Percentiles rank a stretch among this genome's conserved stretches.
These are phyloP conservation scores for Blastobotrys apis DNA, from an alignment of 1,139 yeast genomes.

Conservation along the genomic window DNA sequence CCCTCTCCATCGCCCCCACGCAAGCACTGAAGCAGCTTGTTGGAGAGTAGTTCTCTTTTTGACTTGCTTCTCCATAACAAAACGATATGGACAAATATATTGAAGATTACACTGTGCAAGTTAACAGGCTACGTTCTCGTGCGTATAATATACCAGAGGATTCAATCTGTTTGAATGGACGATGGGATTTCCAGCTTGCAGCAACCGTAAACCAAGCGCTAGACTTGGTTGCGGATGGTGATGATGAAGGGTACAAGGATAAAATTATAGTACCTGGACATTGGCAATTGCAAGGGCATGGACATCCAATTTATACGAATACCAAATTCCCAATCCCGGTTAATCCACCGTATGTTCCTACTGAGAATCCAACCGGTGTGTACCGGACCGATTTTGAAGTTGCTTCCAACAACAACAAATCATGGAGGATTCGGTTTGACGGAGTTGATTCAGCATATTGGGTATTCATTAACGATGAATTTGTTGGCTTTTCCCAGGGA, in stretches of 20 bases:
- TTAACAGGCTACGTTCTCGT: constrained; percentile 27
- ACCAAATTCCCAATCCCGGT: constrained; percentile 35
- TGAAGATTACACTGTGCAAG: constrained; percentile 25
- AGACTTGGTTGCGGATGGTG: constrained; percentile 18
- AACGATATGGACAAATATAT: constrained; percentile 30
- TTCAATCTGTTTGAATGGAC: constrained; percentile 31
- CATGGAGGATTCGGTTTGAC: constrained; percentile 32
- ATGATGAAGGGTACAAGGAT: not conserved
- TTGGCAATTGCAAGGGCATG: constrained; percentile 40
- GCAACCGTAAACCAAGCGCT: constrained; percentile 29
- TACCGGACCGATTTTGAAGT: constrained; percentile 28
- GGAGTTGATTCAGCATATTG: constrained; percentile 38
- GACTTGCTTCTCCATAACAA: too few species aligned
- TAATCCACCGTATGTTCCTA: constrained; percentile 37
- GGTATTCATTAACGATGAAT: constrained; percentile 32
- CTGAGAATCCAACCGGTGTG: constrained; percentile 37
- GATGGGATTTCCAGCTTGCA: constrained; percentile 33
- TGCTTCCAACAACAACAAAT: constrained; percentile 16
- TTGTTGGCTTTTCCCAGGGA: constrained; percentile 35
- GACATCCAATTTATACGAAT: constrained; percentile 37
- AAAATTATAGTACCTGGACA: constrained; percentile 37
- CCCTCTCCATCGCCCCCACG: too few species aligned
- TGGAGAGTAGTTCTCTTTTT: too few species aligned
- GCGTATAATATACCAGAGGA: constrained; percentile 29
- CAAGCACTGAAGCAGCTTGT: too few species aligned